Evolutionary conservation across 2,329 filamentous ascomycete genomes (phyloP).

Genomic region (Ilyonectria destructans): DNA sequence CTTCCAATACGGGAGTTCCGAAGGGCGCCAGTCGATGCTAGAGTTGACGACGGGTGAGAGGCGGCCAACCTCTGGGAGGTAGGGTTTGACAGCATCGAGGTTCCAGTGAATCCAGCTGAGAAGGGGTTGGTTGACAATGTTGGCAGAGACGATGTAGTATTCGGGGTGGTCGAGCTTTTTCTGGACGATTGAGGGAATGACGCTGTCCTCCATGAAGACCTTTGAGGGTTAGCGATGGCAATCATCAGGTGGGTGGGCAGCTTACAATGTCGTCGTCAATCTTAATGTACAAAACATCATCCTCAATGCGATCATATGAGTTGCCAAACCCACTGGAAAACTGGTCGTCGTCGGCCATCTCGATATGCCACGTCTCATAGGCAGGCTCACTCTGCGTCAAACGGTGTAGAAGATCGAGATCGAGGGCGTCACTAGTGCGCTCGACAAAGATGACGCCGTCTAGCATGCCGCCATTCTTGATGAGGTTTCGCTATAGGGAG

Average conservation of each 20-base stretch:
- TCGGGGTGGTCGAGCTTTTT: slow-evolving; percentile 68
- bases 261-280: slow-evolving; percentile 59
- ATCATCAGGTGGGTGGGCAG: not conserved
- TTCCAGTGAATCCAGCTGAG: slow-evolving; percentile 70
- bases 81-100: slow-evolving; percentile 67
- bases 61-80: slow-evolving; percentile 64
- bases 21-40: slow-evolving; percentile 57
- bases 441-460: slow-evolving; percentile 63
- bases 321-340: slow-evolving; percentile 53
- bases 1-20: slow-evolving; percentile 55
- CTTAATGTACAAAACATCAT: slow-evolving; percentile 61
- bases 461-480: slow-evolving; percentile 61
- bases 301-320: slow-evolving; percentile 63
- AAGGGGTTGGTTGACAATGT: slow-evolving; percentile 71
- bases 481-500: slow-evolving; percentile 58
- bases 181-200: slow-evolving; percentile 68
- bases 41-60: slow-evolving; percentile 45
- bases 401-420: slow-evolving; percentile 59
- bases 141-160: slow-evolving; percentile 68
- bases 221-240: slow-evolving; percentile 32
- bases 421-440: slow-evolving; percentile 57
- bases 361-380: slow-evolving; percentile 58
- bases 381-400: slow-evolving; percentile 55
- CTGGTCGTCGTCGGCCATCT: slow-evolving; percentile 51
- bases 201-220: slow-evolving; percentile 58